Base-by-base conservation (phyloP, 2,329 filamentous ascomycete genomes). In the Ceratocystis papillata region DNA sequence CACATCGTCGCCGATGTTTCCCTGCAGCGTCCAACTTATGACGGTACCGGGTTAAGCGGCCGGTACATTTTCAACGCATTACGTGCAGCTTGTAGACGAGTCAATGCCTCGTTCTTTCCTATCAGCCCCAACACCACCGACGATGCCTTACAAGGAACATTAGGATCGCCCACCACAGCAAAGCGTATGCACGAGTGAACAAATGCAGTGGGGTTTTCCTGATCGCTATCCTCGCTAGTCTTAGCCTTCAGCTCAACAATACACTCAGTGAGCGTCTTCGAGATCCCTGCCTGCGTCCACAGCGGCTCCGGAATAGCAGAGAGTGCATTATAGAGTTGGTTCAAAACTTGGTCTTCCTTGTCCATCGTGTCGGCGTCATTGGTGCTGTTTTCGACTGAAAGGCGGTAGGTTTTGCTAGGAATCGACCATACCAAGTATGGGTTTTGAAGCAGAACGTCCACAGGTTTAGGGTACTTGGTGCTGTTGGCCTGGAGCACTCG, bases 351-450 rank as follows among this genome's bases (percentile, higher is more conserved):
- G 22, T 66, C 1, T 28, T 64, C 62, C 5, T 37, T 57, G 7
- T 55, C 37, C 6, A 20, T 33, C 2, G 46, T 25, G 12, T 50
- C 30, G 6, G 25, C 17, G n/a, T 41, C 50, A n/a, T 25, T 63
- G 12, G 57, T 6, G n/a, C 44, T 30, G n/a, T 33, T 10, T 37
- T 22, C 25, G 22, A 68, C 65, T 15, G 45, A 30, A 3, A 45
- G 10, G 3, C 33, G 37, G 70, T 77, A 76, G 25, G 72, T 61
- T 5, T 53, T 41, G n/a, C 66, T 61, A 1, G 75, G 74, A 22
- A 76, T 72, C 2, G 74, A 72, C 74, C 75, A 78, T 68, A 77
- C 73, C 55, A 77, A 73, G 65, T 76, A 76, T 1, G 76, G 75
- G 37, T 76, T 73, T 7, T 72, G 69, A 44, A 74, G 61, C 3